phyloP scores from a whole-genome alignment of 2,329 filamentous ascomycete genomes.

The Ophiostoma sp. region DNA sequence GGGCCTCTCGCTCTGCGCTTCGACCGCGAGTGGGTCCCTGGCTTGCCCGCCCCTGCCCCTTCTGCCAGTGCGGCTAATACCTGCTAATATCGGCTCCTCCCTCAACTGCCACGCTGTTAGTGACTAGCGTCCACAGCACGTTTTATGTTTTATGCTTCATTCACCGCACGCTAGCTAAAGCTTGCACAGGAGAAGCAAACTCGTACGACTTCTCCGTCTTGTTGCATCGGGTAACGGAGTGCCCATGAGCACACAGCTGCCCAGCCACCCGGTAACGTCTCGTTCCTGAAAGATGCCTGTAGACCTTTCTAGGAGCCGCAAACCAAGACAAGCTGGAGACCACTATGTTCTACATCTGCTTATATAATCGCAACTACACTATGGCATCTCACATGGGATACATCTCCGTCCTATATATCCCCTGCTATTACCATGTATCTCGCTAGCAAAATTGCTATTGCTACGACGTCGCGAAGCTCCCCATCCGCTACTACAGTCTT shows the following conservation, averaged over 20 bases:
- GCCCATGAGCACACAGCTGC: not conserved
- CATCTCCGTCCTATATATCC: not conserved
- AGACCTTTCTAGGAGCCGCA: not conserved
- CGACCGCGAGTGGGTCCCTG: not conserved
- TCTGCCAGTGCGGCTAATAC: too few relatives aligned
- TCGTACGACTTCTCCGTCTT: slow-evolving; percentile 6
- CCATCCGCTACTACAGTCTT: not conserved
- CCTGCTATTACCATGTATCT: not conserved
- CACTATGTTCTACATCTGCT: not conserved
- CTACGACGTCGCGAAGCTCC: not conserved
- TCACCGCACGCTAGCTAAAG: not conserved
- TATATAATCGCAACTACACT: not conserved
- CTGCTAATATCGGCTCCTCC: not conserved
- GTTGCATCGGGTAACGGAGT: not conserved
- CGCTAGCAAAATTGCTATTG: not conserved
- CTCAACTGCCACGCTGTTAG: not conserved
- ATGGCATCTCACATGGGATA: not conserved
- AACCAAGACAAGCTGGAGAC: not conserved
- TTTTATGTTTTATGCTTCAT: slow-evolving; percentile 7
- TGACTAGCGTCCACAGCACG: slow-evolving; percentile 8
- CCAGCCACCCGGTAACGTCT: not conserved
- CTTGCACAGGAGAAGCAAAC: not conserved
- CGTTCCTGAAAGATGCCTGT: not conserved
- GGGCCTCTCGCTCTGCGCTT: not conserved
- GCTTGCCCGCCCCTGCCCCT: not conserved